These are phyloP conservation scores for Pythium plurisporium DNA, from an alignment of 352 stramenopile species.

Conservation along the genomic window DNA sequence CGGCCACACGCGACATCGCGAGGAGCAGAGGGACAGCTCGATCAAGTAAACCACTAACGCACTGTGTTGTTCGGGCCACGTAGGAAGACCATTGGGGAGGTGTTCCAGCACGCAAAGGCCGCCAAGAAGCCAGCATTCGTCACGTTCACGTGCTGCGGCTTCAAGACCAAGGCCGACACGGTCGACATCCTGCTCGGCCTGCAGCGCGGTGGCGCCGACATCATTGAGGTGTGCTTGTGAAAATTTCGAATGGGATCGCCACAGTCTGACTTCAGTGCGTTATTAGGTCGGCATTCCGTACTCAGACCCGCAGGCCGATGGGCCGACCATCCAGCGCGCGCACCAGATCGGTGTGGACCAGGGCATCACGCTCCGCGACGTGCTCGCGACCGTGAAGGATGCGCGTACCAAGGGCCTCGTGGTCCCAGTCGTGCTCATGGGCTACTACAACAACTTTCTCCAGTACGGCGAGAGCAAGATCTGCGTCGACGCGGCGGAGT, in stretches of 20 bases:
- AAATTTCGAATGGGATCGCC: not conserved
- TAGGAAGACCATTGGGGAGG: slow-evolving; percentile 58
- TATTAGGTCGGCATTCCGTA: slow-evolving; percentile 95
- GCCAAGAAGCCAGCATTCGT: slow-evolving; percentile 91
- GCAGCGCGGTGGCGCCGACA: slow-evolving; percentile 93
- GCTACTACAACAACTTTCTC: slow-evolving; percentile 98
- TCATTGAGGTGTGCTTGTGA: slow-evolving; percentile 85
- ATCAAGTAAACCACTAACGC: too few relatives aligned
- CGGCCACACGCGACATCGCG: too few relatives aligned
- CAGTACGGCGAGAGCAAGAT: slow-evolving; percentile 95
- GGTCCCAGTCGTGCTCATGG: slow-evolving; percentile 97
- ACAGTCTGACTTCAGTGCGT: too few relatives aligned
- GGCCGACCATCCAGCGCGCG: slow-evolving; percentile 96
- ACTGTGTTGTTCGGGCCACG: too few relatives aligned
- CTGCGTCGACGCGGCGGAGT: slow-evolving; percentile 71
- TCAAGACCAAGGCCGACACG: slow-evolving; percentile 92
- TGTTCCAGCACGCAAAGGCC: slow-evolving; percentile 67
- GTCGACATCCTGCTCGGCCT: slow-evolving; percentile 95
- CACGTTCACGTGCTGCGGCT: slow-evolving; percentile 96
- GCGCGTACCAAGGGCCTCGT: slow-evolving; percentile 89
- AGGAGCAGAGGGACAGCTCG: too few relatives aligned
- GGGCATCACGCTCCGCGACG: slow-evolving; percentile 91
- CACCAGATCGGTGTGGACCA: slow-evolving; percentile 92
- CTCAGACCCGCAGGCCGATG: slow-evolving; percentile 98
- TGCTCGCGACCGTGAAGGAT: slow-evolving; percentile 91